Evolutionary conservation across 768 basidiomycete species (phyloP).

Genomic region (Hericium coralloides): DNA sequence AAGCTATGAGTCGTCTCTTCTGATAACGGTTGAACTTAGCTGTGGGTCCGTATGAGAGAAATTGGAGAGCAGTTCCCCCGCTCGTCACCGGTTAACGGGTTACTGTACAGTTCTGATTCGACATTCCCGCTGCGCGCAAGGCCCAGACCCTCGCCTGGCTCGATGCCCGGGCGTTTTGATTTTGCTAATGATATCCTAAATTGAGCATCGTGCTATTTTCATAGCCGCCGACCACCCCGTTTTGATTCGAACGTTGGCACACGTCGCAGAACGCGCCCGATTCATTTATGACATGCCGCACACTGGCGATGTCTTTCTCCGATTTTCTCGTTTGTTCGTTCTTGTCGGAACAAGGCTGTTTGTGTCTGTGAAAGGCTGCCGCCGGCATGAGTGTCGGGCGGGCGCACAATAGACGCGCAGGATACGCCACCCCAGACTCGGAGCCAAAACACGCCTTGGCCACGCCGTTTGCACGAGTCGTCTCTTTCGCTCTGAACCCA

Average conservation of each 20-base stretch:
- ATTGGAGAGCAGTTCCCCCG: neutral
- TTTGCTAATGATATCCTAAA: neutral
- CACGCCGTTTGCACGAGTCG: neutral
- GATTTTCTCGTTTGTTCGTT: neutral
- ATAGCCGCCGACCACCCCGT: neutral
- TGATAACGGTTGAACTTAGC: neutral
- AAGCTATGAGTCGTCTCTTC: neutral
- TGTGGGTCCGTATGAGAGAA: neutral
- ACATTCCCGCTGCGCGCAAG: neutral
- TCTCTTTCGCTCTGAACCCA: neutral
- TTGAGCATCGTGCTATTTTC: neutral
- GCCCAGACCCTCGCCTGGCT: neutral
- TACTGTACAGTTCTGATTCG: neutral
- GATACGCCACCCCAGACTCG: neutral
- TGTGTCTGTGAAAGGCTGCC: neutral
- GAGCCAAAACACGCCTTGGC: neutral
- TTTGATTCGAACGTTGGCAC: neutral
- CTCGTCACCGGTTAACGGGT: neutral
- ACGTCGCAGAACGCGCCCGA: neutral
- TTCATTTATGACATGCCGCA: neutral
- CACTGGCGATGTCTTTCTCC: neutral
- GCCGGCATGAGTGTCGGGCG: neutral
- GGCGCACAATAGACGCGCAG: neutral
- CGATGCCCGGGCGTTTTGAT: neutral
- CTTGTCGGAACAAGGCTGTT: no score